Evolutionary conservation across 2,329 filamentous ascomycete species (phyloP).

Genomic region (Colletotrichum phormii): DNA sequence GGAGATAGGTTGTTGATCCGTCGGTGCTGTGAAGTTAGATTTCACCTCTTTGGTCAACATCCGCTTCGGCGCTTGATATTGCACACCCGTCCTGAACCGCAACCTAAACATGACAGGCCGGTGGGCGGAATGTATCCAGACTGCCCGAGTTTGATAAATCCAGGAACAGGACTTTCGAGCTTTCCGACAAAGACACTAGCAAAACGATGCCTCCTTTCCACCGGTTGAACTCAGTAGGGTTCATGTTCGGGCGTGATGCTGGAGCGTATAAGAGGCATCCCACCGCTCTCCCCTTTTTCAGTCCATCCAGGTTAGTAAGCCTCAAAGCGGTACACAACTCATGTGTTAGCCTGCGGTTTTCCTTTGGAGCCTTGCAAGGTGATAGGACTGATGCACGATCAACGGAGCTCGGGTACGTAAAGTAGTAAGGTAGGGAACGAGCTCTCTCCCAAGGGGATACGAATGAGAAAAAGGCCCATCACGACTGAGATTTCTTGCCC

Average conservation of each 20-base stretch:
- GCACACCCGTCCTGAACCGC: no score
- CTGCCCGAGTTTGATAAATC: no score
- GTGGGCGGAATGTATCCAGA: no score
- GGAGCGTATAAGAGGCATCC: not conserved
- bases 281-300: not conserved
- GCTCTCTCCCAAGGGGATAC: not conserved
- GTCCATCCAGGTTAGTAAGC: not conserved
- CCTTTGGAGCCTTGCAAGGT: not conserved
- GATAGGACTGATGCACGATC: not conserved
- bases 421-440: not conserved
- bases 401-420: not conserved
- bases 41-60: not conserved
- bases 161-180: no score
- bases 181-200: no score
- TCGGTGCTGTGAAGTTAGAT: not conserved
- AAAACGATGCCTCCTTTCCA: no score
- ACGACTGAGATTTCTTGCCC: not conserved
- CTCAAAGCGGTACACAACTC: not conserved
- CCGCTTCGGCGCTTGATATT: no score
- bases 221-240: no score
- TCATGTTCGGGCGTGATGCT: not conserved
- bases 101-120: no score
- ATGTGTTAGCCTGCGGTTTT: not conserved
- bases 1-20: not conserved
- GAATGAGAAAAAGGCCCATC: not conserved